Evolutionary conservation across 2,329 filamentous ascomycete species (phyloP).

Genomic region (Metarhizium rileyi): DNA sequence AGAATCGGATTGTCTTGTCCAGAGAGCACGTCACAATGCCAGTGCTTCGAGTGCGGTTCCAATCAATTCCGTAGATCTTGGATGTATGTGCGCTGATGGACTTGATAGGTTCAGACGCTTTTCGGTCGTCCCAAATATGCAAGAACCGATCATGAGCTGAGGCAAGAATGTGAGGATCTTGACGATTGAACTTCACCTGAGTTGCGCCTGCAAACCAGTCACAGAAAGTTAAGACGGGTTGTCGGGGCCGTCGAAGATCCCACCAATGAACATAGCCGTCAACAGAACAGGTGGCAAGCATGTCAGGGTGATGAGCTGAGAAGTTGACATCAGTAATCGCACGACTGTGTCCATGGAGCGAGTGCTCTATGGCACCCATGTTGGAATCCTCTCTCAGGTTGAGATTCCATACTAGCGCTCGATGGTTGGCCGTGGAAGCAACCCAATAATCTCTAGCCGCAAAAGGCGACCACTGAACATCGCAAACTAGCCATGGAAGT

Average conservation of each 20-base stretch:
- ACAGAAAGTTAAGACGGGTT: constrained; percentile 71
- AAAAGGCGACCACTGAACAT: constrained; percentile 96
- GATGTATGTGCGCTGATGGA: constrained; percentile 83
- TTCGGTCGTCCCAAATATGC: constrained; percentile 83
- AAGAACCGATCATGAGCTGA: constrained; percentile 84
- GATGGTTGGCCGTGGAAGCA: constrained; percentile 87
- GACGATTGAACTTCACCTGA: constrained; percentile 90
- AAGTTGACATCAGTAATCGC: constrained; percentile 97
- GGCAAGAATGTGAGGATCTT: constrained; percentile 76
- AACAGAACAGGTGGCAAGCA: constrained; percentile 82
- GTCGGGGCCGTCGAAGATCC: constrained; percentile 68
- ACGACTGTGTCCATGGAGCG: constrained; percentile 70
- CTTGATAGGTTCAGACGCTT: constrained; percentile 65
- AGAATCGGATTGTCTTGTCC: constrained; percentile 87
- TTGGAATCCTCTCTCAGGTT: constrained; percentile 66
- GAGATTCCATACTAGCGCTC: constrained; percentile 89
- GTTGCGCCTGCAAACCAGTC: constrained; percentile 92
- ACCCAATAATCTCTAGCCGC: constrained; percentile 86
- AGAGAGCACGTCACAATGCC: constrained; percentile 80
- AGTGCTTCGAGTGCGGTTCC: constrained; percentile 69
- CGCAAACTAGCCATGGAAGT: constrained; percentile 87
- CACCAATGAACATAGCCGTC: constrained; percentile 91
- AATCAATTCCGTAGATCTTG: constrained; percentile 93
- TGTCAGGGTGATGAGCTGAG: constrained; percentile 82
- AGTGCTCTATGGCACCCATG: constrained; percentile 69